phyloP scores from a whole-genome alignment of 805 yeast genomes.

The Wickerhamiella australiensis region DNA sequence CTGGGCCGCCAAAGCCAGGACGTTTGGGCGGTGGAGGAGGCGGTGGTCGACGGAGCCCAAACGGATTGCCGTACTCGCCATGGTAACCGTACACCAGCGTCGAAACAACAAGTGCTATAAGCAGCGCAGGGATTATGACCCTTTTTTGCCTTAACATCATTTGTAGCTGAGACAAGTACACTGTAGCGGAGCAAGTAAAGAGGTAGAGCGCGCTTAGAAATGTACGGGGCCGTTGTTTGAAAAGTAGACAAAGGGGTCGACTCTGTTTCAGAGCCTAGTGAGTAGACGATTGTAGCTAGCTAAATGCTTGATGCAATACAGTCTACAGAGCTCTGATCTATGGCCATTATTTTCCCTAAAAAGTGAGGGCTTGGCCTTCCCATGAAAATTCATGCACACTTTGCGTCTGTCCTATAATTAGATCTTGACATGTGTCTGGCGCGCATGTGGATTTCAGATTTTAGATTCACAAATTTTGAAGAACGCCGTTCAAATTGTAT shows the following conservation, averaged over 20 bases:
- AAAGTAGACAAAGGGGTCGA: background rate
- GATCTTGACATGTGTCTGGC: background rate
- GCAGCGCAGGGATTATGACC: conserved; percentile 7
- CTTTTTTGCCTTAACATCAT: conserved; percentile 1
- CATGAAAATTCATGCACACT: background rate
- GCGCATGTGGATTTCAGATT: too few relatives aligned
- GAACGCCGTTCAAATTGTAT: too few relatives aligned
- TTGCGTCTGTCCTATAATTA: background rate
- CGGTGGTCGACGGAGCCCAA: background rate
- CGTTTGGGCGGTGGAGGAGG: background rate
- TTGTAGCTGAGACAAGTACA: background rate
- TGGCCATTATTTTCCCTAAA: too few relatives aligned
- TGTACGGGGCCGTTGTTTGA: background rate
- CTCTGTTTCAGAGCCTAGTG: too few relatives aligned
- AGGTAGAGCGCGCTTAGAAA: background rate
- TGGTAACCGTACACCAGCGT: conserved; percentile 7
- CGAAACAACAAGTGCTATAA: conserved; percentile 2
- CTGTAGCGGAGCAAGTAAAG: background rate
- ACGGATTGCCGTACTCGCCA: background rate
- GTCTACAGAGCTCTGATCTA: too few relatives aligned
- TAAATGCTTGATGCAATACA: too few relatives aligned
- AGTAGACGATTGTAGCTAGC: too few relatives aligned
- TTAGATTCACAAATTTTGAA: too few relatives aligned
- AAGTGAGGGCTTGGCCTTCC: too few relatives aligned
- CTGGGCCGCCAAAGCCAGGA: background rate